Base-by-base conservation (phyloP, 176 grass and related monocot species). In the Puccinellia tenuiflora region DNA sequence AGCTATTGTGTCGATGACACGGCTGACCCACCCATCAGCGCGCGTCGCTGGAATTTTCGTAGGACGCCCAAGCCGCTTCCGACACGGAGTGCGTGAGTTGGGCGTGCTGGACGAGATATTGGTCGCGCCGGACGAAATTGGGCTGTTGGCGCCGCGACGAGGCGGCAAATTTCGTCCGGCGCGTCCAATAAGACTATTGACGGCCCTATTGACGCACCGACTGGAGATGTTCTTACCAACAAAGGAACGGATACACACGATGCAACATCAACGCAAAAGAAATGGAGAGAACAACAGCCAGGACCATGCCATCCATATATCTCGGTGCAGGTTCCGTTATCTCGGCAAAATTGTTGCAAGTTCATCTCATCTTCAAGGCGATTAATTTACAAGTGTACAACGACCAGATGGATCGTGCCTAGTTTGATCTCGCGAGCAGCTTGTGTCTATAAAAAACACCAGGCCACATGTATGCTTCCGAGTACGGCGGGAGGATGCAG, bases 351-450 rank as follows among this genome's bases (percentile, higher is more conserved):
- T 22, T 30, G 47, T 76, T 51, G 81, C 85, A 88, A 17, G 52
- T 24, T 43, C 16, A 63, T 63, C 60, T 63, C 40, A 17, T 62
- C 43, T 51, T n/a, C 20, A 53, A 76, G 37, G 25, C 43, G 67
- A 65, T 20, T 81, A 59, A 81, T 84, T 85, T 85, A 86, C 83
- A 85, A 65, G 64, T 85, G 64, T 82, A 60, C 37, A 71, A 21
- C 75, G 7, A 55, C 48, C 51, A 81, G 60, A 63, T 18, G 28
- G 71, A 81, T 69, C 61, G 31, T 77, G 68, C 73, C 76, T 18
- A 46, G 20, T 52, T 76, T 54, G 55, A 55, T 73, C 78, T 57
- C 13, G 69, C 68, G 28, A 45, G 61, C 50, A 70, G 77, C 77
- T 81, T 76, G 87, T 24, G 30, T 83, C 76, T 43, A 67, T 67